Evolutionary conservation across 768 basidiomycete species (phyloP).

Genomic region (Lactifluus piperatus): DNA sequence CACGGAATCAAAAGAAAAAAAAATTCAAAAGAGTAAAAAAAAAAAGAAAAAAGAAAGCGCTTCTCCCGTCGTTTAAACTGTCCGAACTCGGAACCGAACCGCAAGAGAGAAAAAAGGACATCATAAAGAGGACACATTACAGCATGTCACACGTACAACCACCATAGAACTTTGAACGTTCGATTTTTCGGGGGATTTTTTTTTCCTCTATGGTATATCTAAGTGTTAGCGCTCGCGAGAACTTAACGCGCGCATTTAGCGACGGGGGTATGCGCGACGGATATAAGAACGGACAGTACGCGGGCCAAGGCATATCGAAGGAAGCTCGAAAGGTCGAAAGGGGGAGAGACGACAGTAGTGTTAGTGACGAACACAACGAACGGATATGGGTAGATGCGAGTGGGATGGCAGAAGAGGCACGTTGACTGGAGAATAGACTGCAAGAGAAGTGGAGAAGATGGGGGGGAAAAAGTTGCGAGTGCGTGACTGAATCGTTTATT

Average conservation of each 20-base stretch:
- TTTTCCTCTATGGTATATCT: conserved; percentile 17
- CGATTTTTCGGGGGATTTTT: not conserved
- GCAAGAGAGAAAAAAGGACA: not conserved
- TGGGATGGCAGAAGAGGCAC: conserved; percentile 6
- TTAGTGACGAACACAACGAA: conserved; percentile 6
- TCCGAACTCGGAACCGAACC: conserved; percentile 1
- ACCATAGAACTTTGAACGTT: conserved; percentile 3
- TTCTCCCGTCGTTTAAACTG: not conserved
- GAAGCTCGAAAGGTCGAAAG: not conserved
- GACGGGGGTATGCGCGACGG: not conserved
- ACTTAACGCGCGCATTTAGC: not conserved
- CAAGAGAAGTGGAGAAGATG: not conserved
- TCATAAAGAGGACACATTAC: not conserved
- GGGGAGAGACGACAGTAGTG: not conserved
- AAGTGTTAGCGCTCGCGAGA: conserved; percentile 8
- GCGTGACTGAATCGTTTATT: not conserved
- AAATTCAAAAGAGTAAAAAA: not conserved
- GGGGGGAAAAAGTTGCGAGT: not conserved
- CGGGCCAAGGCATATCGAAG: conserved; percentile 9
- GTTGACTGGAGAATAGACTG: conserved; percentile 11
- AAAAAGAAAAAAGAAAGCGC: not conserved
- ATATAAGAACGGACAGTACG: not conserved
- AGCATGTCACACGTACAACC: conserved; percentile 2
- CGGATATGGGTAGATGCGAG: conserved; percentile 1
- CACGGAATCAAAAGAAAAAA: conserved; percentile 3